Base-by-base conservation (phyloP, 352 stramenopile genomes). In the Globisporangium takayamanum region DNA sequence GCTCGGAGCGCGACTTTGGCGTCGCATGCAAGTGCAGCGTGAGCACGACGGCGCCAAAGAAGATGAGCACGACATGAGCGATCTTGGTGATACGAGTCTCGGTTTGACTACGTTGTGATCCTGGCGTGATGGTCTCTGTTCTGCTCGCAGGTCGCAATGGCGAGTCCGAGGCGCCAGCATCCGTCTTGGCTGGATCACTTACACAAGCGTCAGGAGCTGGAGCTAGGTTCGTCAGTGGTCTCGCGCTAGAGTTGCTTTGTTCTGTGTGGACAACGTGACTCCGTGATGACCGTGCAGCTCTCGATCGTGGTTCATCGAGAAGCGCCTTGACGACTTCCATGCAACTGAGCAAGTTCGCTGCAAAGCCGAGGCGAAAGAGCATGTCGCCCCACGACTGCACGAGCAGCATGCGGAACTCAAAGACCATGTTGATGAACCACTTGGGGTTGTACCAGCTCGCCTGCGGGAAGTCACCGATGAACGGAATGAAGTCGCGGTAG, bases 311-410 rank as follows among this genome's bases (percentile, higher is more conserved):
- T 11, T 59, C 54, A 26, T 55, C 56, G 1, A 72, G 10, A 1
- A 79, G 39, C n/a, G 46, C 55, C 30, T 80, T 80, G 57, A 77
- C 58, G 18, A 68, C 66, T 20, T 68, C 65, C 51, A 76, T 65
- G 15, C 65, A 73, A 18, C 14, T 55, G 1, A 84, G 37, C 51
- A 77, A 56, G 25, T 69, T 69, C 2, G 71, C n/a, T 1, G 64
- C 67, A 20, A 84, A 84, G 0, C 78, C 37, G 3, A 80, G 26
- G 4, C 67, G 62, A 52, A 66, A 72, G 15, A 50, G 46, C 0
- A 77, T 57, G 39, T 79, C 71, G 6, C 55, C 16, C 60, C 64
- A 79, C 7, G 73, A 81, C 0, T 50, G 28, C 2, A 85, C 61
- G 18, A 83, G 39, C 5, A 62, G 47, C 47, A 62, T 25, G 16